A percentile compares a stretch with the other conserved stretches of the same genome.
Conservation (phyloP, 2,329 filamentous ascomycete genomes). For the Cryphonectria parasitica region DNA sequence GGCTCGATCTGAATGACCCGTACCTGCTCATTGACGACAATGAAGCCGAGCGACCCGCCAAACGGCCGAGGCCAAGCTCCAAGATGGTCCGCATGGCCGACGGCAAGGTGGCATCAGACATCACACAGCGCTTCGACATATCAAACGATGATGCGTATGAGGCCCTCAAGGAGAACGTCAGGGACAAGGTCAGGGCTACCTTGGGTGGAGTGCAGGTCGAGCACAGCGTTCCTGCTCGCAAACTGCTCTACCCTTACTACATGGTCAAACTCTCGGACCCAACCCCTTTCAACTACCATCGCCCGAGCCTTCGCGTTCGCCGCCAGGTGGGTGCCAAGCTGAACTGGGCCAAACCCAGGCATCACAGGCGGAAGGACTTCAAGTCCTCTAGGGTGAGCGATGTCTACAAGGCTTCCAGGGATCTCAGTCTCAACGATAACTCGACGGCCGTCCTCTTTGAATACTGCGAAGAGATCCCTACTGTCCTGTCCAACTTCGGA, state of each 20-base stretch:
- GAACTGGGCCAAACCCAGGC: slow-evolving; percentile 71
- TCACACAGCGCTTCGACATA: slow-evolving; percentile 87
- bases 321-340: slow-evolving; percentile 69
- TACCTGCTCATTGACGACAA: slow-evolving; percentile 81
- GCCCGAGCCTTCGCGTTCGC: slow-evolving; percentile 76
- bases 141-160: slow-evolving; percentile 97
- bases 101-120: slow-evolving; percentile 70
- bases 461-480: slow-evolving; percentile 92
- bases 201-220: slow-evolving; percentile 92
- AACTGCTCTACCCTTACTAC: slow-evolving; percentile 95
- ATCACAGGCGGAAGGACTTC: slow-evolving; percentile 79
- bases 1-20: slow-evolving; percentile 86
- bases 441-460: slow-evolving; percentile 87
- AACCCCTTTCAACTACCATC: slow-evolving; percentile 77
- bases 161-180: slow-evolving; percentile 92
- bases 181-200: slow-evolving; percentile 92
- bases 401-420: slow-evolving; percentile 78
- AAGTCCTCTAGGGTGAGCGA: slow-evolving; percentile 79
- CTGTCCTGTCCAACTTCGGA: slow-evolving; percentile 91
- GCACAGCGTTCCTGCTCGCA: slow-evolving; percentile 88
- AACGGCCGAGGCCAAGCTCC: slow-evolving; percentile 59
- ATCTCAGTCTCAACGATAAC: slow-evolving; percentile 87
- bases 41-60: slow-evolving; percentile 64
- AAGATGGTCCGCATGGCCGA: slow-evolving; percentile 70
- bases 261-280: slow-evolving; percentile 78